Evolutionary conservation across 2,329 filamentous ascomycete species (phyloP).

Genomic region (Alternaria gansuensis): DNA sequence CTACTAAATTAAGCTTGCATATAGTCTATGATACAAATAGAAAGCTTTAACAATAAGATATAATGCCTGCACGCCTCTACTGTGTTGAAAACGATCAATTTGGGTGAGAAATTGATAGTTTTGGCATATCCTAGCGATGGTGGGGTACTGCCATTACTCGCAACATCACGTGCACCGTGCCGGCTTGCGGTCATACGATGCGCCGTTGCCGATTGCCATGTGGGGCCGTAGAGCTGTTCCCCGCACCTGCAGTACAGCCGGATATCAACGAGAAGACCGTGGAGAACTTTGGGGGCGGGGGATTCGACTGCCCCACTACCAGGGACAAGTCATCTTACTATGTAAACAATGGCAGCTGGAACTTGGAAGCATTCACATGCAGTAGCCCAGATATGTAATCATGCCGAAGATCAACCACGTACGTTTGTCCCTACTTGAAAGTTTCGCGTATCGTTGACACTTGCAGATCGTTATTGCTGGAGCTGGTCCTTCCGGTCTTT

Average conservation of each 20-base stretch:
- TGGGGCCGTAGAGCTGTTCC: slow-evolving; percentile 30
- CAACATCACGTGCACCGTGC: slow-evolving; percentile 17
- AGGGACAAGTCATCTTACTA: slow-evolving; percentile 1
- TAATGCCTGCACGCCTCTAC: too few species aligned
- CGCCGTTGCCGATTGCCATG: slow-evolving; percentile 22
- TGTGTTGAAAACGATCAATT: too few species aligned
- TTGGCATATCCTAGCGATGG: too few species aligned
- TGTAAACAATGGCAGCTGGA: slow-evolving; percentile 14
- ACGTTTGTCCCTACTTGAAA: slow-evolving; percentile 14
- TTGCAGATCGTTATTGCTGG: slow-evolving; percentile 44
- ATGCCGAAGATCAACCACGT: slow-evolving; percentile 49
- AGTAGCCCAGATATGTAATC: slow-evolving; percentile 10
- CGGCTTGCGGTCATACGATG: slow-evolving; percentile 17
- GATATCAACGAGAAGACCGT: slow-evolving; percentile 12
- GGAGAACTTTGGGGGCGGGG: slow-evolving; percentile 23
- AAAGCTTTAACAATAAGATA: too few species aligned
- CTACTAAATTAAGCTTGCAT: too few species aligned
- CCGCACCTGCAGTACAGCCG: slow-evolving; percentile 23
- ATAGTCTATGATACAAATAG: too few species aligned
- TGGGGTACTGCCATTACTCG: slow-evolving; percentile 11
- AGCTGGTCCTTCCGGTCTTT: slow-evolving; percentile 48
- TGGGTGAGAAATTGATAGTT: too few species aligned
- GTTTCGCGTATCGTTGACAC: slow-evolving; percentile 16
- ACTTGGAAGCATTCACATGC: slow-evolving; percentile 14
- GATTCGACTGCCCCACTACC: slow-evolving; percentile 31